Base-by-base conservation (phyloP, 495 filamentous ascomycete species). In the Trichocladium antarcticum region DNA sequence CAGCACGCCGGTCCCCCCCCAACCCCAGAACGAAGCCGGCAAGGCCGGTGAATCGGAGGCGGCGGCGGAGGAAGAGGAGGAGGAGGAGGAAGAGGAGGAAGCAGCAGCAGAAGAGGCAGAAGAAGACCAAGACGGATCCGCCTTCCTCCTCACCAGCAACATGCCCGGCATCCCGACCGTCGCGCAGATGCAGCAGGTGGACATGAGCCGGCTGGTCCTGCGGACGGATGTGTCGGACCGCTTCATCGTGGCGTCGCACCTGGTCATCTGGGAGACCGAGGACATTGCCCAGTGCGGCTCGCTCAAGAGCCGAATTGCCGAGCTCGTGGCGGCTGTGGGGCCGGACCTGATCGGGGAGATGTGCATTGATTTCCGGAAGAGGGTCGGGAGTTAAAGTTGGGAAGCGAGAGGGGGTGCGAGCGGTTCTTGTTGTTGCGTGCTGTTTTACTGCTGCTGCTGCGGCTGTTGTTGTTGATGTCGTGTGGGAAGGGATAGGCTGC, bases 111-210 rank as follows among this genome's bases (percentile, higher is more conserved):
- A 57, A 12, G 67, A 73, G 2, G 60, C 64, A 16, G 67, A 64
- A 21, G 64, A 68, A 29, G 68, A 74, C 0, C 60, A 65, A 20
- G 66, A 64, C 15, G 64, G 69, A 36, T 69, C 74, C 16, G 51
- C 65, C 11, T 83, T 84, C 3, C 73, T 92, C 19, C 84, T 92
- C 44, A 57, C 68, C 16, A 70, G 82, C 34, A 67, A 75, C 43
- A 89, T 93, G 78, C 89, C 89, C 0, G 90, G 90, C 3, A 72
- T 84, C 22, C 69, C 90, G 53, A 79, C 85, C 1, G 56, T 75
- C 11, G 68, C 74, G 0, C 70, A 93, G 53, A 67, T 95, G 31
- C 56, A 56, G n/a, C 50, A 67, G 37, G 57, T 87, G 36, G 74
- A 85, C 51, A 70, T 94, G 40, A 82, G 81, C 46, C 62, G 73